Evolutionary conservation across 352 stramenopile genomes (phyloP), one percentile per base, ranked within the genome.

Genomic region (Pythium folliculosum): DNA sequence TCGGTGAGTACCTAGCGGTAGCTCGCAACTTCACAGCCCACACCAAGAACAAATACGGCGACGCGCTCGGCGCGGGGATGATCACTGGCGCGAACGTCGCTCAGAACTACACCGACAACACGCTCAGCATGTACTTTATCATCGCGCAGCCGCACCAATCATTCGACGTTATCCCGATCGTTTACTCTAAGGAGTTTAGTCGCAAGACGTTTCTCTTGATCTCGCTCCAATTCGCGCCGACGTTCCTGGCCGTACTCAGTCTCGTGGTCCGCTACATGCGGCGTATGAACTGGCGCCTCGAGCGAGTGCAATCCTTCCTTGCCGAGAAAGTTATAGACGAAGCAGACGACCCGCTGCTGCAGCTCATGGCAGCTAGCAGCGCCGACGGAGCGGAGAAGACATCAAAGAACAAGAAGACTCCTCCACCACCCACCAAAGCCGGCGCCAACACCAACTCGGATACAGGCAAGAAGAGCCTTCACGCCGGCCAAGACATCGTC

Each of bases 61-160:
- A 93, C 49, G 78, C 84, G 16, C 77, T 89, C 40, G 73, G 73
- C 1, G 59, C 57, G 22, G 84, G 84, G 8, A 66, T 93, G 52
- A 70, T 91, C 50, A 88, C 79, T 1, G 88, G 85, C 13, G 65
- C 66, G 23, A 96, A 95, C 53, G 51, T 91, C 5, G 58, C 53
- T 5, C 73, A 80, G 35, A 80, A 71, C 44, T 91, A 84, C 63
- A 84, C 71, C 17, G 84, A 76, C 60, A 76, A 75, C 7, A 86
- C 82, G 45, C 53, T 86, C 19, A 91, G 76, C 60, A 94, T 95
- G 85, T 96, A 96, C 77, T 92, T 95, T 52, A 84, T 91, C 37
- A 50, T 95, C 10, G 78, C 83, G 0, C 73, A 86, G 25, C 86
- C 86, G 1, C 81, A 90, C 52, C 78, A 89, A 54, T 73, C 76